Base-by-base conservation (phyloP, 2,329 filamentous ascomycete species). In the Daldinia eschscholtzii region DNA sequence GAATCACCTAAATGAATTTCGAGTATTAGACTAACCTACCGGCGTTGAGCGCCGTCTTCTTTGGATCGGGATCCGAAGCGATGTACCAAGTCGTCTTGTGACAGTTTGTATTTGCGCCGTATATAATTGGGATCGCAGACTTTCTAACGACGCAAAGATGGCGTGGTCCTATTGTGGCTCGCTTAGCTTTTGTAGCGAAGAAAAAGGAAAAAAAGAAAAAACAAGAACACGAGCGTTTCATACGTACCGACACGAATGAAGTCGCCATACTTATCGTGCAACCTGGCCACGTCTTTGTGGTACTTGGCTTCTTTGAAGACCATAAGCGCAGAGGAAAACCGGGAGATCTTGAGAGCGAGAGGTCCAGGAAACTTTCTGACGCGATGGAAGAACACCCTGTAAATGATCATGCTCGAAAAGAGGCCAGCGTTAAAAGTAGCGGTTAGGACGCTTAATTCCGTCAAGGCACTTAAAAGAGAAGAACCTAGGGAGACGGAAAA, bases 221-320 rank as follows among this genome's bases (percentile, higher is more conserved):
- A 2, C 5, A n/a, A 26, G 48, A 10, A 39, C 13, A 33, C 1
- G 12, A 76, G 12, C 26, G 9, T 61, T 26, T 35, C 37, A 1
- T 65, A 35, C 33, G 37, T 63, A 75, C 74, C 75, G 10, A 70
- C 72, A 6, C 75, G 70, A 30, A 77, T 66, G 39, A 76, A 76
- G 35, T 76, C 74, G 4, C 87, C 87, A 72, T 91, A 90, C 67
- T 85, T 79, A 15, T 83, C 72, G 70, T 91, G 88, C 46, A 84
- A 80, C 20, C 78, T 76, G 59, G 82, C 80, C 42, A 88, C 81
- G 69, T 84, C 83, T 30, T 71, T 70, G 15, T 88, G 80, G 73
- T 88, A 86, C 5, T 86, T 80, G 42, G 84, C 81, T n/a, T 85
- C 85, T 70, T 83, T 84, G 46, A 84, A 82, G 5, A 86, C 85